These are phyloP conservation scores for Hirsutella rhossiliensis DNA, from an alignment of 2,329 filamentous ascomycete genomes.

Conservation along the genomic window DNA sequence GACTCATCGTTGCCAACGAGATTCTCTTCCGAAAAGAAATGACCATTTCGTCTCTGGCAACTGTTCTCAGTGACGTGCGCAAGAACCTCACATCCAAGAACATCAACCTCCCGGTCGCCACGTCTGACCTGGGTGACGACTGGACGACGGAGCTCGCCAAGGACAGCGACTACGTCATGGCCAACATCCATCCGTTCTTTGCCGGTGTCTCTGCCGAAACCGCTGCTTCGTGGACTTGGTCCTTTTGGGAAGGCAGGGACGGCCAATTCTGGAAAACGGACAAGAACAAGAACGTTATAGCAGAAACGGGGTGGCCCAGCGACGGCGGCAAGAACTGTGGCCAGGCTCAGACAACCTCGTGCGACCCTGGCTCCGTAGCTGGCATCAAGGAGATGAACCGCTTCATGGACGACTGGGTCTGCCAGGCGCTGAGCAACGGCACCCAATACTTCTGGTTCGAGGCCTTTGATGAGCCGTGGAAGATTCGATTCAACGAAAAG, in stretches of 20 bases:
- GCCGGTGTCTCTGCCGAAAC: conserved; percentile 57
- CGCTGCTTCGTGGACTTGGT: conserved; percentile 70
- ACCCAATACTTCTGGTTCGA: conserved; percentile 98
- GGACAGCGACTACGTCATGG: conserved; percentile 81
- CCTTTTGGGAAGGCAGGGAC: conserved; percentile 68
- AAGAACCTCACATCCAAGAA: conserved; percentile 56
- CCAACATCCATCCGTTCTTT: conserved; percentile 95
- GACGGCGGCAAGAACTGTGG: conserved; percentile 73
- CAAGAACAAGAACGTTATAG: conserved; percentile 61
- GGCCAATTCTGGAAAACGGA: conserved; percentile 51
- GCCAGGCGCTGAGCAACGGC: conserved; percentile 63
- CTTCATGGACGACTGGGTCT: conserved; percentile 83
- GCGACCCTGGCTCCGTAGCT: conserved; percentile 55
- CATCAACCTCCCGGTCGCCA: conserved; percentile 67
- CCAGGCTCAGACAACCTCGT: conserved; percentile 21
- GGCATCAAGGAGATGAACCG: conserved; percentile 69
- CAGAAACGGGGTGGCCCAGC: conserved; percentile 86
- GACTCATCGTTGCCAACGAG: conserved; percentile 73
- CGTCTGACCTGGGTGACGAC: conserved; percentile 78
- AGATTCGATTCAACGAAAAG: conserved; percentile 57
- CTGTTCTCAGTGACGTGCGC: conserved; percentile 55
- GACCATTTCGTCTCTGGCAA: conserved; percentile 49
- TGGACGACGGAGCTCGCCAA: conserved; percentile 62
- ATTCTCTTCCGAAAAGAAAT: conserved; percentile 68
- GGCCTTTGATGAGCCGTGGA: conserved; percentile 96